A percentile compares a stretch with the other conserved stretches of the same genome.
Conservation (phyloP, 139 green algal genomes). For the Auxenochlorella protothecoides region DNA sequence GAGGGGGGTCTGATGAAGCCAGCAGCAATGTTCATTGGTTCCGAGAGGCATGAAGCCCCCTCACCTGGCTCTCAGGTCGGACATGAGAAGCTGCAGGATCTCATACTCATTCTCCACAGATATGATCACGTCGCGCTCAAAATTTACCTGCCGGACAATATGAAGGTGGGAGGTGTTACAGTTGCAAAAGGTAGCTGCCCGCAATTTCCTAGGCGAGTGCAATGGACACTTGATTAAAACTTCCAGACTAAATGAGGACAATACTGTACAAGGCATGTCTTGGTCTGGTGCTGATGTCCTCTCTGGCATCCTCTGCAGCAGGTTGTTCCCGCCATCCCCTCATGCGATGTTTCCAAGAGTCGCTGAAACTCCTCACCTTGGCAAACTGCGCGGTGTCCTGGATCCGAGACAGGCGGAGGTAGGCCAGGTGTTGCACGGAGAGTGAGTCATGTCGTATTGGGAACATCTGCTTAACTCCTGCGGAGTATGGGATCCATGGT, state of each 20-base stretch:
- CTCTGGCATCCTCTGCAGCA: too few species aligned
- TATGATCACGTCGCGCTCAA: constrained; percentile 76
- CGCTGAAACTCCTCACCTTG: constrained; percentile 12
- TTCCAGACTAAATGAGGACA: too few species aligned
- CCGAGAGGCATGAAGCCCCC: background rate
- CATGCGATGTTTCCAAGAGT: too few species aligned
- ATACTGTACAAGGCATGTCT: too few species aligned
- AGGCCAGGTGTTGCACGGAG: constrained; percentile 81
- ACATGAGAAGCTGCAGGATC: constrained; percentile 85
- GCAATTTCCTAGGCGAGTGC: too few species aligned
- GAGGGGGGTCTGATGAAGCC: too few species aligned
- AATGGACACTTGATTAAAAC: too few species aligned
- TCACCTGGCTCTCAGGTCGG: constrained; percentile 60
- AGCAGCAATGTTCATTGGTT: too few species aligned
- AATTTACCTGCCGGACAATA: constrained; percentile 54
- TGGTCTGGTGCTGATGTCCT: too few species aligned
- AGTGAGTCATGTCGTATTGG: constrained; percentile 81
- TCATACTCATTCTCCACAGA: constrained; percentile 94
- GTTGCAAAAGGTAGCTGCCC: too few species aligned
- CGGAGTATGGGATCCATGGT: background rate
- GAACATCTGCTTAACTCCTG: constrained; percentile 50
- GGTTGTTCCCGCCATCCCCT: too few species aligned
- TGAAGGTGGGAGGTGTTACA: background rate
- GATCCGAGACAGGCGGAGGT: constrained; percentile 72
- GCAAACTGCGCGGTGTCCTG: constrained; percentile 52